phyloP scores from a whole-genome alignment of 495 filamentous ascomycete genomes.

The Amniculicola lignicola region DNA sequence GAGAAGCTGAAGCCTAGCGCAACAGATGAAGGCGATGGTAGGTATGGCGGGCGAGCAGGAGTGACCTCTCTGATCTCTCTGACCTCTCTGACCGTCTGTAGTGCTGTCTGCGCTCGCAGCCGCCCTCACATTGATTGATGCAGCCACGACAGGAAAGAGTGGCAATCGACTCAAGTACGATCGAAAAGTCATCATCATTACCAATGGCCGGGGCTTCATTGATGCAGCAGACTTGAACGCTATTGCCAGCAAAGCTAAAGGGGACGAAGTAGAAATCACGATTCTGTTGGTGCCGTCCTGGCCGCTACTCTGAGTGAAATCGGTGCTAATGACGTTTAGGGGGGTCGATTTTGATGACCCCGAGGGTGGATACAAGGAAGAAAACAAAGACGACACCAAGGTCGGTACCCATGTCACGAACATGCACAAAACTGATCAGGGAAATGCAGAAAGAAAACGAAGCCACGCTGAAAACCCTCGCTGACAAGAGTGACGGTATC shows the following conservation, averaged over 20 bases:
- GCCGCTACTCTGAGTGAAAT: neutral
- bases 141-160: constrained; percentile 42
- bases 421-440: neutral
- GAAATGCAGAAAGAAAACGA: constrained; percentile 61
- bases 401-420: constrained; percentile 4
- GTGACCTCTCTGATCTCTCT: neutral
- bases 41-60: no score
- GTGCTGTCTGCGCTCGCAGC: constrained; percentile 81
- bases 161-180: constrained; percentile 90
- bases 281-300: constrained; percentile 63
- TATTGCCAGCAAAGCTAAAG: constrained; percentile 67
- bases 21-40: constrained; percentile 74
- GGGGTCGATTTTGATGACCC: constrained; percentile 93
- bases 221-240: constrained; percentile 63
- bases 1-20: constrained; percentile 59
- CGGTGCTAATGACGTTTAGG: constrained; percentile 44
- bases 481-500: constrained; percentile 50
- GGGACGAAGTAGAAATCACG: constrained; percentile 68
- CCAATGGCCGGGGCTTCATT: constrained; percentile 69
- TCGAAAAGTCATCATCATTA: constrained; percentile 77
- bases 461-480: constrained; percentile 57
- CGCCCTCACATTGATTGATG: constrained; percentile 79
- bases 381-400: constrained; percentile 73
- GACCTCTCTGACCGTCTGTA: constrained; percentile 35
- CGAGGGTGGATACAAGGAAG: constrained; percentile 89